These are phyloP conservation scores for Allium cepa DNA, from an alignment of 106 monocot species.

Conservation along the genomic window DNA sequence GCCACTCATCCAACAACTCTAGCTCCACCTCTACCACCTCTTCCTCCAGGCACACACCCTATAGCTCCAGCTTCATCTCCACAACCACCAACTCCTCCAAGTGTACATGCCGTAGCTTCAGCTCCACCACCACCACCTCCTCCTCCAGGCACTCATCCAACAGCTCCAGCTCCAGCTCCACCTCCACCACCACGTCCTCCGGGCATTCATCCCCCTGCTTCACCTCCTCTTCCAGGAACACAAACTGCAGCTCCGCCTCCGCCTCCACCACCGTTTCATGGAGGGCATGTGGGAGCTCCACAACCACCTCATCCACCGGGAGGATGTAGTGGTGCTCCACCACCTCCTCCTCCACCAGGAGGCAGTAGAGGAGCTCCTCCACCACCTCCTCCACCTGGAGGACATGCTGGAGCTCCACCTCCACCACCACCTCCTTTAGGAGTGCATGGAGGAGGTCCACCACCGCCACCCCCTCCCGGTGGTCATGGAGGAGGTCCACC, in stretches of 20 bases:
- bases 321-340: constrained; percentile 11
- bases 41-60: background rate
- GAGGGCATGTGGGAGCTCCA: constrained; percentile 16
- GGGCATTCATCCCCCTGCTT: background rate
- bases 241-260: background rate
- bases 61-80: background rate
- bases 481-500: constrained; percentile 21
- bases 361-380: constrained; percentile 7
- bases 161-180: constrained; percentile 7
- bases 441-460: constrained; percentile 16
- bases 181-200: constrained; percentile 15
- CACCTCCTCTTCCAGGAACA: background rate
- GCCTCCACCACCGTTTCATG: constrained; percentile 26
- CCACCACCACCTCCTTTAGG: constrained; percentile 32
- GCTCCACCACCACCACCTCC: constrained; percentile 11
- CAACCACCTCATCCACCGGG: constrained; percentile 23
- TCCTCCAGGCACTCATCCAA: constrained; percentile 13
- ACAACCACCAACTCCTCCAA: background rate
- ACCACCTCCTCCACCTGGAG: constrained; percentile 24
- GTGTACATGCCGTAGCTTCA: constrained; percentile 6
- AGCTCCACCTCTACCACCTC: constrained; percentile 18
- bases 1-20: constrained; percentile 6
- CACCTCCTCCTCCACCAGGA: constrained; percentile 24
- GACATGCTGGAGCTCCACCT: constrained; percentile 16
- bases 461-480: constrained; percentile 17